Evolutionary conservation across 2,329 filamentous ascomycete genomes (phyloP).

Genomic region (Aspergillus sp.): DNA sequence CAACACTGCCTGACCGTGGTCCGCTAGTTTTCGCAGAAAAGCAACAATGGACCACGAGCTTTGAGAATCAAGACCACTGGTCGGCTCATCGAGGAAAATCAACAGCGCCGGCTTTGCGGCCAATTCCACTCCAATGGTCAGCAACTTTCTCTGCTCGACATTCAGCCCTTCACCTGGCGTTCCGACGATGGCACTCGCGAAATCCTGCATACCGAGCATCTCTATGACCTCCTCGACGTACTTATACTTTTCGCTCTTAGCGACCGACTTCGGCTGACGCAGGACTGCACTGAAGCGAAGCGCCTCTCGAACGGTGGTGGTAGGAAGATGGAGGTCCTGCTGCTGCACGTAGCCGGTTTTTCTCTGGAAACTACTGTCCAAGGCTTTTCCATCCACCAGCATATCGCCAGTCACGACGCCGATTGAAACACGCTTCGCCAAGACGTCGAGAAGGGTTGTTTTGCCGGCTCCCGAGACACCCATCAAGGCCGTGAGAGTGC

Average conservation of each 20-base stretch:
- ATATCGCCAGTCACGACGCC: slow-evolving; percentile 67
- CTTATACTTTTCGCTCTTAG: slow-evolving; percentile 71
- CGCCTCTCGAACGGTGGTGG: slow-evolving; percentile 82
- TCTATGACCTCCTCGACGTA: slow-evolving; percentile 82
- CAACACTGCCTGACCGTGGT: slow-evolving; percentile 82
- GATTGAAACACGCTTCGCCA: slow-evolving; percentile 59
- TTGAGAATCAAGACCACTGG: slow-evolving; percentile 84
- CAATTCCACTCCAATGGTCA: slow-evolving; percentile 90
- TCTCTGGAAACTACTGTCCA: slow-evolving; percentile 60
- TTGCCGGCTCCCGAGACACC: slow-evolving; percentile 65
- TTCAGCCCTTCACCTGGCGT: slow-evolving; percentile 73
- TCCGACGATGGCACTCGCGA: slow-evolving; percentile 83
- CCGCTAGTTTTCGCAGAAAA: slow-evolving; percentile 83
- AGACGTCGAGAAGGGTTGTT: slow-evolving; percentile 58
- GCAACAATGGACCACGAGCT: slow-evolving; percentile 86
- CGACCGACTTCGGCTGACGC: slow-evolving; percentile 71
- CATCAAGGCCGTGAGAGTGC: slow-evolving; percentile 58
- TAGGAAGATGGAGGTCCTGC: slow-evolving; percentile 75
- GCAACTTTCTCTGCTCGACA: slow-evolving; percentile 64
- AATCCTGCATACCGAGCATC: slow-evolving; percentile 83
- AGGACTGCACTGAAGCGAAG: slow-evolving; percentile 80
- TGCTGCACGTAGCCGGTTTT: slow-evolving; percentile 69
- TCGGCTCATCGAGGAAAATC: slow-evolving; percentile 89
- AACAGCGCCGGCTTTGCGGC: slow-evolving; percentile 84
- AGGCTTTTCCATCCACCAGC: slow-evolving; percentile 61